phyloP scores from a whole-genome alignment of 768 basidiomycete genomes.

The Dentipellis fragilis region DNA sequence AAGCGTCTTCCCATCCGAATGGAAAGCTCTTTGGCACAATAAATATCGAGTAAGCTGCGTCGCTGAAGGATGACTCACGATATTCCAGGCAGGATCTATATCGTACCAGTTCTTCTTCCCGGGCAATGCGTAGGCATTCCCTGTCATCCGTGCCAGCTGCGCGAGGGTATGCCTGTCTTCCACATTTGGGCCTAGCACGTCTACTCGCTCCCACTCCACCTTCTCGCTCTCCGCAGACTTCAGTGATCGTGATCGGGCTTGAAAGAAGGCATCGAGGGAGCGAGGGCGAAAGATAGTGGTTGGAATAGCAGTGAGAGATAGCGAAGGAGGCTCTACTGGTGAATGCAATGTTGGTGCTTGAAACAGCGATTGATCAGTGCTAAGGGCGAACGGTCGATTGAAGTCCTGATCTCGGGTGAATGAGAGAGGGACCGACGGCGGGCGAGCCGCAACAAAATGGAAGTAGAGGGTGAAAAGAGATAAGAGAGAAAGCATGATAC shows the following conservation, averaged over 20 bases:
- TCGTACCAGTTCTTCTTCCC: slow-evolving; percentile 75
- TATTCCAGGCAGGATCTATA: slow-evolving; percentile 66
- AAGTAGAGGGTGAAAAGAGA: too few species aligned
- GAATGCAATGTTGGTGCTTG: background rate
- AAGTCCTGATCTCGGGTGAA: background rate
- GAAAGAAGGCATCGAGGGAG: slow-evolving; percentile 38
- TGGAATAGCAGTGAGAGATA: slow-evolving; percentile 34
- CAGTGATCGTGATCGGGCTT: slow-evolving; percentile 43
- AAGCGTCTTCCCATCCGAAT: slow-evolving; percentile 60
- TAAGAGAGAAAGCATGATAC: too few species aligned
- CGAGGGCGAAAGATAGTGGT: slow-evolving; percentile 54
- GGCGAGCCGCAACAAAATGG: background rate
- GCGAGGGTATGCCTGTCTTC: slow-evolving; percentile 69
- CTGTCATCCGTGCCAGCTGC: slow-evolving; percentile 79
- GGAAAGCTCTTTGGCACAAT: slow-evolving; percentile 52
- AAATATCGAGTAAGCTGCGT: slow-evolving; percentile 1
- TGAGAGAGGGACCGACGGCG: background rate
- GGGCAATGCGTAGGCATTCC: slow-evolving; percentile 79
- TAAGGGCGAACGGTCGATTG: background rate
- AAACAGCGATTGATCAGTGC: background rate
- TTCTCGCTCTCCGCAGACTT: slow-evolving; percentile 36
- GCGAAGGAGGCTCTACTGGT: slow-evolving; percentile 1
- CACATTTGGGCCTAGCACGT: slow-evolving; percentile 68
- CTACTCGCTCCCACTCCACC: slow-evolving; percentile 58
- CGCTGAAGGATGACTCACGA: slow-evolving; percentile 12